Base-by-base conservation (phyloP, 2,329 filamentous ascomycete species). In the Phoma herbarum region DNA sequence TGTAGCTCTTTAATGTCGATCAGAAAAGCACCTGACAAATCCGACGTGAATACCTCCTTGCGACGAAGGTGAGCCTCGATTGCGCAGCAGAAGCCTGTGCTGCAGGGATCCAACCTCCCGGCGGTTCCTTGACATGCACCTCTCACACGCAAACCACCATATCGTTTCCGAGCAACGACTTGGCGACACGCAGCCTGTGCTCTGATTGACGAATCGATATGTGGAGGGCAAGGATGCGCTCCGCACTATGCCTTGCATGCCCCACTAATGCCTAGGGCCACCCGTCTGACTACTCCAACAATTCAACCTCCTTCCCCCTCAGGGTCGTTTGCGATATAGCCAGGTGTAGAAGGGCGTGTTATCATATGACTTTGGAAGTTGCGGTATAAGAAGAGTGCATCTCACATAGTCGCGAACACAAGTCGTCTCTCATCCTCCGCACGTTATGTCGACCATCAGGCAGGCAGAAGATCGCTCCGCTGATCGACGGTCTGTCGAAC, bases 381-480 rank as follows among this genome's bases (percentile, higher is more conserved):
- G 4, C 1, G 9, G 22, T 49, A 58, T 49, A 52, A 52, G 29
- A 33, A 48, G 29, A 26, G 20, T 23, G 14, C 16, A 29, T 11
- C 1, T 25, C n/a, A 16, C 49, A 25, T 8, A 4, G 33, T 48
- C 35, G 33, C 11, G n/a, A 28, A 35, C 29, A 48, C 20, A 7
- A 4, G 5, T 47, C 20, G 22, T 9, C 35, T 37, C 35, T 7
- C 33, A 6, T 39, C 14, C 7, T 41, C 12, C 29, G 28, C 29
- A 8, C 48, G 44, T 18, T 5, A 58, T 58, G 55, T 23, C 49
- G n/a, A 37, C 48, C 41, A 12, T 16, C n/a, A 16, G n/a, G 3
- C 49, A 44, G 20, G 29, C 35, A 45, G 51, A 43, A 41, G 29
- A 37, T 25, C 16, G n/a, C 11, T 22, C 49, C 6, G 10, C 16